phyloP scores from a whole-genome alignment of 805 yeast species.

The Myxozyma monticola region DNA sequence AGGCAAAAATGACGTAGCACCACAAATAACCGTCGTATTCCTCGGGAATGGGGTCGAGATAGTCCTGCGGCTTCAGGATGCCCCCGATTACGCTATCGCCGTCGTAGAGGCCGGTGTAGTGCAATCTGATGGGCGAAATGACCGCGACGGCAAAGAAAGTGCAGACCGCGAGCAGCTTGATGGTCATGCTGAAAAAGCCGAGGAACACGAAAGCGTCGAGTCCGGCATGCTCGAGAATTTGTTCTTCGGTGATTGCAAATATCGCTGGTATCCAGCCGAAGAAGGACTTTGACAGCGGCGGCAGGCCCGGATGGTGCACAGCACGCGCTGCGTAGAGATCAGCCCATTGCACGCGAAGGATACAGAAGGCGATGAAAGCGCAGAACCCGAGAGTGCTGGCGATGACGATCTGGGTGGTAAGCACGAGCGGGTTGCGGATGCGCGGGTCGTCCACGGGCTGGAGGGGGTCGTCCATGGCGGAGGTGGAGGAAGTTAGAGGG shows the following conservation, averaged over 20 bases:
- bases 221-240: constrained; percentile 86
- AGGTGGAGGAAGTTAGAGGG: too few relatives aligned
- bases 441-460: constrained; percentile 31
- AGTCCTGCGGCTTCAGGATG: neutral
- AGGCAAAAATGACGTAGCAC: constrained; percentile 86
- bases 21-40: constrained; percentile 64
- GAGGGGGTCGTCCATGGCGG: constrained; percentile 16
- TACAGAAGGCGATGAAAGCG: constrained; percentile 69
- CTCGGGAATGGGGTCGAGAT: constrained; percentile 36
- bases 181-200: constrained; percentile 87
- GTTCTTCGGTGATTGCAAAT: constrained; percentile 64
- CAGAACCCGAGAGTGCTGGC: constrained; percentile 66
- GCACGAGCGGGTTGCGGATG: constrained; percentile 50
- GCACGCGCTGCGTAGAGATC: constrained; percentile 81
- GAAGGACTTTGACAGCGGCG: constrained; percentile 57
- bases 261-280: constrained; percentile 82
- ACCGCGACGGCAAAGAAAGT: constrained; percentile 69
- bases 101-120: constrained; percentile 78
- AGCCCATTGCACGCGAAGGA: constrained; percentile 72
- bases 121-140: constrained; percentile 81
- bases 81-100: constrained; percentile 1
- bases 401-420: constrained; percentile 72
- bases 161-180: constrained; percentile 63
- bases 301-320: constrained; percentile 55
- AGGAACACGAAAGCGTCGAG: constrained; percentile 90